Conservation (phyloP, 2,329 filamentous ascomycete genomes). For the Fusarium pseudonygamai region DNA sequence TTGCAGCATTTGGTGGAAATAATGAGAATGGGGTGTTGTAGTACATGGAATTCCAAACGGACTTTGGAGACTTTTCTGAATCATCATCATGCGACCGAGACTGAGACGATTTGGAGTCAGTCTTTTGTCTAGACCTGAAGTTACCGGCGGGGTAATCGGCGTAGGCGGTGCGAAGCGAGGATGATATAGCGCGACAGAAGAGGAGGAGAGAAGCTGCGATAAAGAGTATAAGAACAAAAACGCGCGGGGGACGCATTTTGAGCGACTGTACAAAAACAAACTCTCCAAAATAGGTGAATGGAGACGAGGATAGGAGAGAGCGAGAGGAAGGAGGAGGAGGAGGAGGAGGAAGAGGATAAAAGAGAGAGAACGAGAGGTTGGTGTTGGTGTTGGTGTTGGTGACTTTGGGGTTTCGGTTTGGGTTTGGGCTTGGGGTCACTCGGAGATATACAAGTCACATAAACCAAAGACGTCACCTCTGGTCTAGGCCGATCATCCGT, state of each 20-base stretch:
- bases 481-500: constrained; percentile 31
- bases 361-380: constrained; percentile 8
- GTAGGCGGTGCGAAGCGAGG: constrained; percentile 45
- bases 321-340: neutral
- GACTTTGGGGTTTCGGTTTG: neutral
- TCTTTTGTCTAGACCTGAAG: constrained; percentile 33
- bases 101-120: constrained; percentile 11
- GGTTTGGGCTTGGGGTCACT: constrained; percentile 5
- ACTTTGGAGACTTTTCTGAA: constrained; percentile 32
- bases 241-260: constrained; percentile 64
- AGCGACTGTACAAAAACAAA: constrained; percentile 12
- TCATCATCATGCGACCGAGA: constrained; percentile 15
- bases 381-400: constrained; percentile 1
- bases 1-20: too few relatives aligned
- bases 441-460: constrained; percentile 30
- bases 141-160: constrained; percentile 43
- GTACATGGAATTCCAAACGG: constrained; percentile 65
- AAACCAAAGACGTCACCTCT: constrained; percentile 36
- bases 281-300: constrained; percentile 4
- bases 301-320: neutral
- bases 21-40: constrained; percentile 81
- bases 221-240: constrained; percentile 64
- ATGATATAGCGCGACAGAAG: constrained; percentile 61
- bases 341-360: constrained; percentile 12
- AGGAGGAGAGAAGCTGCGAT: constrained; percentile 64